Conservation (phyloP, 768 basidiomycete species). For the Macrolepiota albuminosa region DNA sequence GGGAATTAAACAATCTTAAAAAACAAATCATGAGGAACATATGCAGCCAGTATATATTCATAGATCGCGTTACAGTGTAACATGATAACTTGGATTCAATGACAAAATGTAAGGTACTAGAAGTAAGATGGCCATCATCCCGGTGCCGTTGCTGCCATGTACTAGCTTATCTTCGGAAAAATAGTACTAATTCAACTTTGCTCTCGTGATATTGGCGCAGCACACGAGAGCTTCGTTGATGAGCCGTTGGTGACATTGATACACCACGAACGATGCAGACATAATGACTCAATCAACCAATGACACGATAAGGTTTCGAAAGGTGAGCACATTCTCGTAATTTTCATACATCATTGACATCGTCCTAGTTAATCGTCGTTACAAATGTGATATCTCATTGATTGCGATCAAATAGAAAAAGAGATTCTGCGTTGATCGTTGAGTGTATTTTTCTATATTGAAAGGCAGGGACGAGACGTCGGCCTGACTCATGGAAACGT, state of each 20-base stretch:
- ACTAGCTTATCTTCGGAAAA: not conserved
- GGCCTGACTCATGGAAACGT: not conserved
- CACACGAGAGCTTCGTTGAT: not conserved
- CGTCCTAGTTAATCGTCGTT: not conserved
- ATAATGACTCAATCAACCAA: not conserved
- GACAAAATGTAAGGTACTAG: not conserved
- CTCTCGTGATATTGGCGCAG: not conserved
- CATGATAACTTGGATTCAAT: not conserved
- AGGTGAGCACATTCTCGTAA: too few species aligned
- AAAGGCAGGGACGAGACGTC: not conserved
- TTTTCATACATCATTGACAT: not conserved
- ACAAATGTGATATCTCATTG: not conserved
- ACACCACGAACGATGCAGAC: not conserved
- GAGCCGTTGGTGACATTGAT: not conserved
- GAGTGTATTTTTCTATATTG: not conserved
- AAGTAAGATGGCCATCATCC: not conserved
- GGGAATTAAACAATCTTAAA: not conserved
- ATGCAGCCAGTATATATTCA: not conserved
- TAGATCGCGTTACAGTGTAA: not conserved
- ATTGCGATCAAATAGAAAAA: not conserved
- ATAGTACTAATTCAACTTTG: not conserved
- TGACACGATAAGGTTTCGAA: not conserved
- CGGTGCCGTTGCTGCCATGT: not conserved
- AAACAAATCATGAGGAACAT: not conserved
- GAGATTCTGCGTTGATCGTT: not conserved